Percentiles rank a stretch among this genome's conserved stretches.
phyloP scores from a whole-genome alignment of 495 filamentous ascomycete genomes.

The Neurospora sp. region DNA sequence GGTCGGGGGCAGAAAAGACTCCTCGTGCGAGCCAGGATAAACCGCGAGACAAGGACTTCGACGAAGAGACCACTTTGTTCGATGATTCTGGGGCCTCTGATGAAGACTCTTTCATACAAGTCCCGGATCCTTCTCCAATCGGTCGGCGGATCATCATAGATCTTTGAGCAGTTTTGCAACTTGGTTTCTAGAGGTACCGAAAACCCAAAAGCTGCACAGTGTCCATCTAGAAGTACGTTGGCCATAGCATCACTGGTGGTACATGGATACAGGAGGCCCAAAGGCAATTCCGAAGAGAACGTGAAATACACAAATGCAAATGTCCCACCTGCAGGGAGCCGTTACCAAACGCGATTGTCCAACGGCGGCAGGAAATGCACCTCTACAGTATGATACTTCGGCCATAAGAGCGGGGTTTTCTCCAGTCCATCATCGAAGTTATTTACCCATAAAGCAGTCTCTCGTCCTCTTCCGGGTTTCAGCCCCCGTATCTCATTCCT shows the following conservation, averaged over 20 bases:
- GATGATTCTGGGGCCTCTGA: not conserved
- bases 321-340: not conserved
- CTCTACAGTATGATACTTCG: not conserved
- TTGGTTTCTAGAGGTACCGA: not conserved
- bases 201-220: not conserved
- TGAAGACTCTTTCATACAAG: not conserved
- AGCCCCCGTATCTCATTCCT: too few relatives aligned
- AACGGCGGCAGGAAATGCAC: not conserved
- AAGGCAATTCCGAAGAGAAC: not conserved
- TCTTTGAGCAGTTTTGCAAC: not conserved
- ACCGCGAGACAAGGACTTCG: not conserved
- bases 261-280: not conserved
- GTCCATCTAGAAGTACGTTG: too few relatives aligned
- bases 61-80: not conserved
- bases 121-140: not conserved
- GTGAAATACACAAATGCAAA: not conserved
- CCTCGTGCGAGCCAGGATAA: not conserved
- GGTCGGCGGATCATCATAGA: not conserved
- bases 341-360: not conserved
- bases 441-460: not conserved
- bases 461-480: not conserved
- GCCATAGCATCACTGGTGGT: too few relatives aligned
- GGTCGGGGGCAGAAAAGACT: not conserved
- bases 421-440: not conserved
- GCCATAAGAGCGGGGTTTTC: not conserved